A percentile compares a stretch with the other conserved stretches of the same genome.
Evolutionary conservation across 768 basidiomycete species (phyloP).

Genomic region (Lanmaoa pseudosensibilis): DNA sequence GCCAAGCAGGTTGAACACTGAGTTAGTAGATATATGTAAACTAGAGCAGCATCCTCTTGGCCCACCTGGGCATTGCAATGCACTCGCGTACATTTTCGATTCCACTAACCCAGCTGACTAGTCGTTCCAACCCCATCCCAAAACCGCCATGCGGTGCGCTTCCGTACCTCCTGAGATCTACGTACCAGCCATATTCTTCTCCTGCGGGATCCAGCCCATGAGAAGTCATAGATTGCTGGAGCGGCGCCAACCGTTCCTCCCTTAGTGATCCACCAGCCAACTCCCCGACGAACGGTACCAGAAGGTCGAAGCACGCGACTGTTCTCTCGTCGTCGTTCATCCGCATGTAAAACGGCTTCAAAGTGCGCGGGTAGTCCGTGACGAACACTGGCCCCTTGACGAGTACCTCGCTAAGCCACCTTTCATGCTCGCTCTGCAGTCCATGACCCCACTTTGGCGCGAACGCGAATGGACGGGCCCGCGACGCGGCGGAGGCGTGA

Average conservation of each 20-base stretch:
- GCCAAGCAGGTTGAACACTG: background rate
- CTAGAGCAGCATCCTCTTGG: conserved; percentile 71
- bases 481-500: conserved; percentile 26
- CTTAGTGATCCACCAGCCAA: conserved; percentile 90
- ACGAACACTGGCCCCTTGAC: conserved; percentile 83
- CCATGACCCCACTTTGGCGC: conserved; percentile 64
- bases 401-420: conserved; percentile 75
- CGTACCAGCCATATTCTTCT: conserved; percentile 65
- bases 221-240: conserved; percentile 51
- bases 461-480: conserved; percentile 47
- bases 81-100: conserved; percentile 92
- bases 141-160: conserved; percentile 93
- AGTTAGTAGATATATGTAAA: background rate
- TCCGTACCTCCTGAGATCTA: conserved; percentile 81
- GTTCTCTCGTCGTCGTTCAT: conserved; percentile 55
- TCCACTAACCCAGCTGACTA: conserved; percentile 84
- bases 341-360: conserved; percentile 99
- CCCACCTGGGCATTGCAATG: conserved; percentile 89
- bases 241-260: conserved; percentile 63
- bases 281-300: conserved; percentile 87
- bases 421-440: conserved; percentile 90
- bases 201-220: conserved; percentile 45
- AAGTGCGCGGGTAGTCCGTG: conserved; percentile 75
- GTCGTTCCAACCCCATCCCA: conserved; percentile 92
- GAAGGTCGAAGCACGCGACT: conserved; percentile 94